Conservation (phyloP, 2,329 filamentous ascomycete species). For the Ophiostoma himal-ulmi region DNA sequence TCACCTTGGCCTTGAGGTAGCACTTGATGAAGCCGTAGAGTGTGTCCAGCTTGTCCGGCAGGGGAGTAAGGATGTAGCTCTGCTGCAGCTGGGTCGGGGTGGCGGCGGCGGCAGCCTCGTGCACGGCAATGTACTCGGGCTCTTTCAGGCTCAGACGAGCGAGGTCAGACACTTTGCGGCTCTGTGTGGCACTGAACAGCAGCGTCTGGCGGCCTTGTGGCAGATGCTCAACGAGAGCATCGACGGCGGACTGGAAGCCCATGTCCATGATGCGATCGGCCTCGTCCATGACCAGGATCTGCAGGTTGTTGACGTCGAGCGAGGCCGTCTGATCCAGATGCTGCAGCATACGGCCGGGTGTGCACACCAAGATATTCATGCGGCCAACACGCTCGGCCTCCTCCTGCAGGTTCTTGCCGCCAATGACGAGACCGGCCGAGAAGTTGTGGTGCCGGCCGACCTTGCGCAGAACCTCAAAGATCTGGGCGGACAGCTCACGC, state of each 20-base stretch:
- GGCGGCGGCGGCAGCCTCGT: conserved; percentile 71
- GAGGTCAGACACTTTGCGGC: conserved; percentile 86
- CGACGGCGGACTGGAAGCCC: conserved; percentile 86
- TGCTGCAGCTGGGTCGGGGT: conserved; percentile 83
- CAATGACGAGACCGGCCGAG: conserved; percentile 88
- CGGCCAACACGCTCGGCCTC: conserved; percentile 75
- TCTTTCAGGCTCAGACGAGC: conserved; percentile 82
- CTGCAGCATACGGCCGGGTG: conserved; percentile 89
- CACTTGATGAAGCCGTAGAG: conserved; percentile 88
- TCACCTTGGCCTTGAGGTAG: conserved; percentile 87
- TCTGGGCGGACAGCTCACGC: conserved; percentile 90
- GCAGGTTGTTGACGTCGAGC: conserved; percentile 83
- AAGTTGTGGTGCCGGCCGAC: conserved; percentile 84
- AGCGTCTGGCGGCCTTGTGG: conserved; percentile 82
- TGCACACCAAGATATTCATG: conserved; percentile 98
- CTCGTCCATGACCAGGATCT: conserved; percentile 90
- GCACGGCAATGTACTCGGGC: conserved; percentile 91
- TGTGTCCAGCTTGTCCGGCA: conserved; percentile 85
- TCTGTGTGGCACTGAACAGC: conserved; percentile 94
- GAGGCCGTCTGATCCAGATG: conserved; percentile 90
- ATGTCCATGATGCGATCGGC: conserved; percentile 96
- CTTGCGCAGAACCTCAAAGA: conserved; percentile 88
- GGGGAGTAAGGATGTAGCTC: conserved; percentile 79
- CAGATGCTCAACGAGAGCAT: conserved; percentile 88
- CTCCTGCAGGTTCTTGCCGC: conserved; percentile 83